These are phyloP conservation scores for Candolleomyces aberdarensis DNA, from an alignment of 768 basidiomycete genomes.

Conservation along the genomic window DNA sequence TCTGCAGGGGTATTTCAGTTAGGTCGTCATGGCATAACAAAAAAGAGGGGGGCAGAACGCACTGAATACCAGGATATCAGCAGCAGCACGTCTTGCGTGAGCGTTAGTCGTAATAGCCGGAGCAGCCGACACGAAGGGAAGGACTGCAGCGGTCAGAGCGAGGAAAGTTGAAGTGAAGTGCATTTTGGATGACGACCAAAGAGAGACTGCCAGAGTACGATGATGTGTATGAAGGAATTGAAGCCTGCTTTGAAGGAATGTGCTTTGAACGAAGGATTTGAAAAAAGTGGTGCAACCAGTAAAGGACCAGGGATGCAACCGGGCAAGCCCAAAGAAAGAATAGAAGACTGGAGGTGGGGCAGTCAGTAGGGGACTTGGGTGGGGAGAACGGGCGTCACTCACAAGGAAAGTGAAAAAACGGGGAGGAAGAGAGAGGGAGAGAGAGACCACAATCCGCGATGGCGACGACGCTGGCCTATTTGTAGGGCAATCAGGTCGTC, in stretches of 20 bases:
- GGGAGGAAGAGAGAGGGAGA: constrained; percentile 25
- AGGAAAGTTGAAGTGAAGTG: constrained; percentile 41
- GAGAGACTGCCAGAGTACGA: constrained; percentile 29
- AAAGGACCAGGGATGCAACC: constrained; percentile 58
- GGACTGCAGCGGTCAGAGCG: constrained; percentile 36
- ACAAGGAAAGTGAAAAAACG: constrained; percentile 32
- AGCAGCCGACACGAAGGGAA: constrained; percentile 46
- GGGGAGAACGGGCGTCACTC: constrained; percentile 16
- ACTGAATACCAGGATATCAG: constrained; percentile 61
- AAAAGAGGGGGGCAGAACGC: constrained; percentile 24
- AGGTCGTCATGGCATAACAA: not conserved
- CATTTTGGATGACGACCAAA: constrained; percentile 37
- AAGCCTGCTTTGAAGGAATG: constrained; percentile 43
- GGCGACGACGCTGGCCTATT: constrained; percentile 32
- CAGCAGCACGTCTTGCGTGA: constrained; percentile 32
- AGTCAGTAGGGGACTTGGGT: constrained; percentile 6
- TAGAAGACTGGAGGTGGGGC: constrained; percentile 8
- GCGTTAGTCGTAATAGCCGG: constrained; percentile 35
- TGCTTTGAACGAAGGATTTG: constrained; percentile 25
- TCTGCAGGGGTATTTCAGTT: constrained; percentile 35
- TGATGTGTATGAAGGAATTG: not conserved
- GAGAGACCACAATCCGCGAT: constrained; percentile 22
- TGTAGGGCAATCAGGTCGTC: constrained; percentile 21
- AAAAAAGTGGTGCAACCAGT: constrained; percentile 22
- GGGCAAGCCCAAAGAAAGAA: constrained; percentile 65